Base-by-base conservation (phyloP, 2,329 filamentous ascomycete genomes). In the Cladosporium sp. region DNA sequence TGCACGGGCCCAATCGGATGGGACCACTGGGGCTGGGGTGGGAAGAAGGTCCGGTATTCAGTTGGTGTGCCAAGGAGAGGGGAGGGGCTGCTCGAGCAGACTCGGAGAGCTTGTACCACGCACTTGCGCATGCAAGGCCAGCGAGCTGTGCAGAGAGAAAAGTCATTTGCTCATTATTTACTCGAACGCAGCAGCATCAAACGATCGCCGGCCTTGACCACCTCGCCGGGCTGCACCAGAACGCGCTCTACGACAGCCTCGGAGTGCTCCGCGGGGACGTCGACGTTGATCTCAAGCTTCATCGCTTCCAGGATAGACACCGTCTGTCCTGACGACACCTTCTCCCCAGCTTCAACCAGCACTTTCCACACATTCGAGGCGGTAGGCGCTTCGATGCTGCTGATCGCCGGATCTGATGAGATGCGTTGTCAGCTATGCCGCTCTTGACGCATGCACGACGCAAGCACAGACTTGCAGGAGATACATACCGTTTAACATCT, bases 281-380 rank as follows among this genome's bases (percentile, higher is more conserved):
- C 68, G 33, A 75, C 71, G n/a, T 70, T 68, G 57, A 75, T 74
- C 53, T 74, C 72, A 9, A 74, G 60, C 58, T 75, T 74, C 72
- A 74, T 74, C 1, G 72, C 72, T 56, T 75, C 72, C 3, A 75
- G 65, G n/a, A 74, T 70, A 0, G 68, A 66, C 14, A 74, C 61
- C 28, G 68, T 61, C 38, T 65, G 66, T 1, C 61, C 65, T 13
- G 66, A 57, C 16, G 62, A 63, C n/a, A 73, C 52, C 4, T 59
- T 60, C 32, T 70, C 65, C 0, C 67, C 66, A 49, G 73, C 71
- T 18, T 64, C 58, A 4, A 73, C 69, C 45, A 69, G 63, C 3
- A 74, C 66, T 54, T 74, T 74, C 72, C 72, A 74, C 7, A 74
- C 70, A 56, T 75, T 75, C 1, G 72, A 72, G 60, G 74, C 72